Evolutionary conservation across 2,329 filamentous ascomycete genomes (phyloP).

Genomic region (Calonectria henricotiae): DNA sequence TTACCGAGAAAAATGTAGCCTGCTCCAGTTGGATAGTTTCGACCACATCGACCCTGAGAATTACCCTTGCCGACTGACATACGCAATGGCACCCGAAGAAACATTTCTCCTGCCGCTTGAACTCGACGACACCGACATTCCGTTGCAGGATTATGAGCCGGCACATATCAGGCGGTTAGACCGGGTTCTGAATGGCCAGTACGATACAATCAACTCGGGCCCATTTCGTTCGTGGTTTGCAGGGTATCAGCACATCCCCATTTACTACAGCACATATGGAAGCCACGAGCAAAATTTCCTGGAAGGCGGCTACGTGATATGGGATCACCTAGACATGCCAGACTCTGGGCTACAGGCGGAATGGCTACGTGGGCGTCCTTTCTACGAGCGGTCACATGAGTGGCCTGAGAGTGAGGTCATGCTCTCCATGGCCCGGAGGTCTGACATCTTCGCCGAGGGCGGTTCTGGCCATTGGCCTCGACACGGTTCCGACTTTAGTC

Average conservation of each 20-base stretch:
- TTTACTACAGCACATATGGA: neutral
- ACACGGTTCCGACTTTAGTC: neutral
- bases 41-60: neutral
- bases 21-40: neutral
- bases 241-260: neutral
- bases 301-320: neutral
- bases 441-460: neutral
- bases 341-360: neutral
- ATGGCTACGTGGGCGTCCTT: neutral
- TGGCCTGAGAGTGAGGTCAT: neutral
- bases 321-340: neutral
- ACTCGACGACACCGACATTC: neutral
- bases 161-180: neutral
- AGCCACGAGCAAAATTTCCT: neutral
- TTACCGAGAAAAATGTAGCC: neutral
- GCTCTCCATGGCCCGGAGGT: neutral
- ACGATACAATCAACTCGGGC: neutral
- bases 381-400: neutral
- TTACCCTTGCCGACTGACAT: neutral
- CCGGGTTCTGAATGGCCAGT: neutral
- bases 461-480: constrained; percentile 6
- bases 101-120: neutral
- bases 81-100: neutral
- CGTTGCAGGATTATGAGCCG: neutral
- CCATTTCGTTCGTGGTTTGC: neutral